Conservation (phyloP, 108 stramenopile species). For the Cyclotella baltica region DNA sequence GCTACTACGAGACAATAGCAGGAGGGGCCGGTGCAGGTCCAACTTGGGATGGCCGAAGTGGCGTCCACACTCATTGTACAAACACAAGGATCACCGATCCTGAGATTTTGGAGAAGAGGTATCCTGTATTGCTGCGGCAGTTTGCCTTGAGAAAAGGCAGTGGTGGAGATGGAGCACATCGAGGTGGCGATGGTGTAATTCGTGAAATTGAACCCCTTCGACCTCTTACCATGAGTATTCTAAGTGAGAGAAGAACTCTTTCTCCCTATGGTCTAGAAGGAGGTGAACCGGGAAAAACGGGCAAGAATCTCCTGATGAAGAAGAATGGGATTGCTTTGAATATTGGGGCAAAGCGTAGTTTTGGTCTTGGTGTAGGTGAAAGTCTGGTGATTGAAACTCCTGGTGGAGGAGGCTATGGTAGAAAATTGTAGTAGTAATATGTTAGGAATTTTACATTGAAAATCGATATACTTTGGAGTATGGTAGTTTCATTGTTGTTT, state of each 20-base stretch:
- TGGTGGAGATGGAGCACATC: slow-evolving; percentile 90
- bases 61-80: slow-evolving; percentile 99
- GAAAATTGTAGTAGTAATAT: not conserved
- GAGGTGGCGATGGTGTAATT: slow-evolving; percentile 96
- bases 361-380: slow-evolving; percentile 83
- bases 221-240: slow-evolving; percentile 92
- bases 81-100: slow-evolving; percentile 99
- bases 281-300: slow-evolving; percentile 86
- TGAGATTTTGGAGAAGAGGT: slow-evolving; percentile 96
- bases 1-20: slow-evolving; percentile 99
- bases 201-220: slow-evolving; percentile 95
- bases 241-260: slow-evolving; percentile 94
- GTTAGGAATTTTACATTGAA: too few relatives aligned
- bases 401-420: slow-evolving; percentile 91
- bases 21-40: slow-evolving; percentile 99
- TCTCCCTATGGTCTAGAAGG: slow-evolving; percentile 95
- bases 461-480: too few relatives aligned
- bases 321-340: slow-evolving; percentile 84
- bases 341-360: slow-evolving; percentile 93
- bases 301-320: slow-evolving; percentile 86
- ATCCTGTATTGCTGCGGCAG: slow-evolving; percentile 90
- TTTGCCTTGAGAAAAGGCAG: slow-evolving; percentile 92
- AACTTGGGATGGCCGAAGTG: slow-evolving; percentile 94
- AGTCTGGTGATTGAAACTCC: slow-evolving; percentile 90
- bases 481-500: too few relatives aligned